These are phyloP conservation scores for Penicillium goetzii DNA, from an alignment of 495 filamentous ascomycete species.

Conservation along the genomic window DNA sequence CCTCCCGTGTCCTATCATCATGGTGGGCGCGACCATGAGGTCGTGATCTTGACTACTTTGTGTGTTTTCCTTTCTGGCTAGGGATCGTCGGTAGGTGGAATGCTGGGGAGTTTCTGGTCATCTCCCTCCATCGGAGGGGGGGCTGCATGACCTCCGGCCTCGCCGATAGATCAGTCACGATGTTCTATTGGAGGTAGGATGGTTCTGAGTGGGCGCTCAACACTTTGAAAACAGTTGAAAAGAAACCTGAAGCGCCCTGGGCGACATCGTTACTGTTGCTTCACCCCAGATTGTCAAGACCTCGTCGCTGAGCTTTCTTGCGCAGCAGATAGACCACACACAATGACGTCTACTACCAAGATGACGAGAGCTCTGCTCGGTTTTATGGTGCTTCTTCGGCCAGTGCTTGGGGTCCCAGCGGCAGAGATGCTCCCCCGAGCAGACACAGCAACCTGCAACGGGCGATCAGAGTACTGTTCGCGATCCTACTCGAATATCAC, in stretches of 20 bases:
- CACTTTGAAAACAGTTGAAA: background rate
- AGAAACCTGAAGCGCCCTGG: background rate
- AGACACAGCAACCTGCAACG: slow-evolving; percentile 59
- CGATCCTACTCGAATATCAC: slow-evolving; percentile 68
- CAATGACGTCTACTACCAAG: background rate
- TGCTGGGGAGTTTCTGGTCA: slow-evolving; percentile 21
- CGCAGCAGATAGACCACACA: background rate
- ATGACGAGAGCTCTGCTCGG: slow-evolving; percentile 19
- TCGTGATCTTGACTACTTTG: slow-evolving; percentile 13
- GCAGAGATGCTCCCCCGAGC: slow-evolving; percentile 9
- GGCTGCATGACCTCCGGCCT: slow-evolving; percentile 13
- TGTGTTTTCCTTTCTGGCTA: slow-evolving; percentile 18
- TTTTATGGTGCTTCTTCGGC: slow-evolving; percentile 21
- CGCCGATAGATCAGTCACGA: slow-evolving; percentile 17
- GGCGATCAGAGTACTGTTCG: slow-evolving; percentile 62
- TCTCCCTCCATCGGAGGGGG: background rate
- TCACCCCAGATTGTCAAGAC: background rate
- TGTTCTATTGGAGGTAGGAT: background rate
- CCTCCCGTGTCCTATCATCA: slow-evolving; percentile 19
- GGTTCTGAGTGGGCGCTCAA: background rate
- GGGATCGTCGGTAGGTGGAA: slow-evolving; percentile 30
- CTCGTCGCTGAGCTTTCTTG: background rate
- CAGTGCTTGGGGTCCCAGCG: slow-evolving; percentile 7
- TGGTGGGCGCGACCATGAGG: slow-evolving; percentile 18
- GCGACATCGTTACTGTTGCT: background rate